Conservation (phyloP, 805 yeast genomes). For the Kodamaea lidongshanica region DNA sequence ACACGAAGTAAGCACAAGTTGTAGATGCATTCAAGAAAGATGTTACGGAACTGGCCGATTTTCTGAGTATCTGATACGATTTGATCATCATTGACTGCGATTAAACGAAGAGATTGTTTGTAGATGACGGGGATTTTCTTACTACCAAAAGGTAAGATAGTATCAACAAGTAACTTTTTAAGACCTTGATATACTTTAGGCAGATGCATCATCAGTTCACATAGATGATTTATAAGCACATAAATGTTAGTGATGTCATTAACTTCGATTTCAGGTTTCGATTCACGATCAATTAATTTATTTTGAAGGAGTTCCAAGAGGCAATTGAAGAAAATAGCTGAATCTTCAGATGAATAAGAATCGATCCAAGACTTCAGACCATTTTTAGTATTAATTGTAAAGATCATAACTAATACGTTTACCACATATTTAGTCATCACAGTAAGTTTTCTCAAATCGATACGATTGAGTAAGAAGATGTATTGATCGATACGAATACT, state of each 20-base stretch:
- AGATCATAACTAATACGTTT: slow-evolving; percentile 8
- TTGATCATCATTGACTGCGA: slow-evolving; percentile 4
- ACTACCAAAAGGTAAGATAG: slow-evolving; percentile 8
- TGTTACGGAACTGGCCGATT: slow-evolving; percentile 4
- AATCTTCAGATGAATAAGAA: slow-evolving; percentile 1
- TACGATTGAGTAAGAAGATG: slow-evolving; percentile 3
- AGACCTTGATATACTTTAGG: slow-evolving; percentile 1
- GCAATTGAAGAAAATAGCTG: slow-evolving; percentile 6
- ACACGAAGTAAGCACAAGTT: slow-evolving; percentile 11
- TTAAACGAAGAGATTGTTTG: slow-evolving; percentile 9
- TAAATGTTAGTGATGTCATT: slow-evolving; percentile 9
- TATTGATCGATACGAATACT: slow-evolving; percentile 2
- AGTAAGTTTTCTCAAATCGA: slow-evolving; percentile 4
- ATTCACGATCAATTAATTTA: slow-evolving; percentile 2
- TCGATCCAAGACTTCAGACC: slow-evolving; percentile 5
- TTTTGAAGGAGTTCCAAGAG: slow-evolving; percentile 6
- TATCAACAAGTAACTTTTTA: slow-evolving; percentile 3
- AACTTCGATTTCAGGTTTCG: slow-evolving; percentile 6
- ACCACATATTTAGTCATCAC: slow-evolving; percentile 7
- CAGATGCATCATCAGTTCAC: slow-evolving; percentile 4
- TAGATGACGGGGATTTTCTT: slow-evolving; percentile 8
- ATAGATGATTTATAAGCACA: slow-evolving; percentile 8
- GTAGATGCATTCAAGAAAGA: slow-evolving; percentile 9
- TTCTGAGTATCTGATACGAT: slow-evolving; percentile 2
- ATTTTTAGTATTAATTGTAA: slow-evolving; percentile 5